These are phyloP conservation scores for Saccharomycopsis javanensis DNA, from an alignment of 805 yeast species.

Conservation along the genomic window DNA sequence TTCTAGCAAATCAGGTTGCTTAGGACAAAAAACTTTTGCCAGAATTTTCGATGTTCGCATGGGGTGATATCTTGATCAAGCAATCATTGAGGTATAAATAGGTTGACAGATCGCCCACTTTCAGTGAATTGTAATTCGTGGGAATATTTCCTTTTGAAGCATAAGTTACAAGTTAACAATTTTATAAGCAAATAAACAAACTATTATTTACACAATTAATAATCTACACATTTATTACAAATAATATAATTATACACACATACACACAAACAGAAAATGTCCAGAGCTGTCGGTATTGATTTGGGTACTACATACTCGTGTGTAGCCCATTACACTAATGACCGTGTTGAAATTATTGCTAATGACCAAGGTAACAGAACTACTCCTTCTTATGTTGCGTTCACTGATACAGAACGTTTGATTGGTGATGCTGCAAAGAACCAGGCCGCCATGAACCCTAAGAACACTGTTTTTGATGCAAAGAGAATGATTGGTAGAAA, in stretches of 20 bases:
- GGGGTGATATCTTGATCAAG: neutral
- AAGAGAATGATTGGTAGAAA: conserved; percentile 89
- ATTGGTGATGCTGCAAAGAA: conserved; percentile 98
- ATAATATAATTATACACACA: neutral
- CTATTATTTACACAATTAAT: neutral
- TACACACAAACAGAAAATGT: conserved; percentile 26
- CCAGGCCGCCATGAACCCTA: conserved; percentile 95
- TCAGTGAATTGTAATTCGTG: neutral
- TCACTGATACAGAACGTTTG: conserved; percentile 89
- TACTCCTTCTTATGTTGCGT: conserved; percentile 93
- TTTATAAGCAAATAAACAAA: too few relatives aligned
- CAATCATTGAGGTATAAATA: neutral
- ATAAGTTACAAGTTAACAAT: too few relatives aligned
- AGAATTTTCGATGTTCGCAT: neutral
- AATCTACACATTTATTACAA: neutral
- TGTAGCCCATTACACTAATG: conserved; percentile 82
- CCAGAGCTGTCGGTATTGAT: conserved; percentile 72
- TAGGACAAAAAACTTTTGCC: neutral
- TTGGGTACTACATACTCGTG: conserved; percentile 97
- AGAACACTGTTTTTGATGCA: conserved; percentile 90
- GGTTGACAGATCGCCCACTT: neutral
- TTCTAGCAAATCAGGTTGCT: conserved; percentile 2
- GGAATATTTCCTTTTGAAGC: neutral
- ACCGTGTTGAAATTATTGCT: conserved; percentile 90
- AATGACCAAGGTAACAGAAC: conserved; percentile 99